A percentile compares a stretch with the other conserved stretches of the same genome.
Conservation (phyloP, 495 filamentous ascomycete species). For the Choiromyces venosus region DNA sequence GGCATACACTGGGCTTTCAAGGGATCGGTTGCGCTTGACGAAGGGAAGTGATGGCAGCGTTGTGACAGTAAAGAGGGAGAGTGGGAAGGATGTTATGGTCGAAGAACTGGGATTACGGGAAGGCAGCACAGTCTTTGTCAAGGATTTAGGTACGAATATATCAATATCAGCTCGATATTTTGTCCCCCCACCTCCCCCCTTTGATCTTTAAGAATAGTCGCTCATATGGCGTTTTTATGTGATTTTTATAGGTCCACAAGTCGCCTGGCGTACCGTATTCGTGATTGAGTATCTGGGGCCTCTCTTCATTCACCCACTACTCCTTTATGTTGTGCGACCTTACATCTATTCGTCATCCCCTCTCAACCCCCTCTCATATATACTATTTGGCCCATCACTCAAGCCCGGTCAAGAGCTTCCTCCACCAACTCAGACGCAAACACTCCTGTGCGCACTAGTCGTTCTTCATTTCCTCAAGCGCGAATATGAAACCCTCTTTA, state of each 20-base stretch:
- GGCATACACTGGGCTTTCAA: constrained; percentile 49
- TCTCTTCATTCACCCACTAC: constrained; percentile 76
- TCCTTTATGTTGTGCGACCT: constrained; percentile 63
- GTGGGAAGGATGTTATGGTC: constrained; percentile 56
- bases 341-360: constrained; percentile 63
- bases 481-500: constrained; percentile 86
- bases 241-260: constrained; percentile 64
- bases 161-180: constrained; percentile 1
- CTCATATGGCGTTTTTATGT: constrained; percentile 11
- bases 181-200: neutral
- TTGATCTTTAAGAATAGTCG: neutral
- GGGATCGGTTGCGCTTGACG: constrained; percentile 63
- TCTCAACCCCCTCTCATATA: constrained; percentile 39
- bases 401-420: constrained; percentile 43
- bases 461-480: constrained; percentile 87
- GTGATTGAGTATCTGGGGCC: constrained; percentile 91
- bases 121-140: constrained; percentile 72
- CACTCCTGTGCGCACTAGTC: constrained; percentile 64
- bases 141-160: constrained; percentile 72
- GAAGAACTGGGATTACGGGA: constrained; percentile 61
- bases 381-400: constrained; percentile 45
- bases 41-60: constrained; percentile 63
- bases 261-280: constrained; percentile 90
- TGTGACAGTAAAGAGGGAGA: constrained; percentile 63
- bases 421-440: constrained; percentile 56